Evolutionary conservation across 441 rosid genomes (phyloP).

Genomic region (Syzygium syzygioides): DNA sequence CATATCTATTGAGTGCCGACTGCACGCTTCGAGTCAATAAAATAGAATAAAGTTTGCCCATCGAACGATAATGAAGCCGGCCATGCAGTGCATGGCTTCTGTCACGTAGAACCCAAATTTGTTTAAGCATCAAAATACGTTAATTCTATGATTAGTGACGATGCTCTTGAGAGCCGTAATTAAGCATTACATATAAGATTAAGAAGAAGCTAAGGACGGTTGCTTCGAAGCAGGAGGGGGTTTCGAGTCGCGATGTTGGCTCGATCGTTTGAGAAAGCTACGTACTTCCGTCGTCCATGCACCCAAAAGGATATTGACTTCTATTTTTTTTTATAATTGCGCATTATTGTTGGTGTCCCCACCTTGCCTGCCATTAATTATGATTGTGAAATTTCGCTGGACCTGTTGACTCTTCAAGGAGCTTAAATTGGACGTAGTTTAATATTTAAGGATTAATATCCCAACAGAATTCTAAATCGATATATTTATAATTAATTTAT

Average conservation of each 20-base stretch:
- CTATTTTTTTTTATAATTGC: background rate
- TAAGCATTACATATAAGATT: background rate
- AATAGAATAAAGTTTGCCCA: background rate
- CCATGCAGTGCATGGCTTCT: no score
- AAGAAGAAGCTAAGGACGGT: background rate
- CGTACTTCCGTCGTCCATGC: background rate
- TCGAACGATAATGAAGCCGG: background rate
- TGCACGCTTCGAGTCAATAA: background rate
- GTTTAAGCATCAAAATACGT: no score
- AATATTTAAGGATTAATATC: no score
- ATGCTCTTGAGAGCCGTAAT: background rate
- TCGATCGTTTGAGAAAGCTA: background rate
- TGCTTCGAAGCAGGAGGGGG: background rate
- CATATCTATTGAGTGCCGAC: background rate
- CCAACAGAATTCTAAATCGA: no score
- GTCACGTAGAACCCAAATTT: background rate
- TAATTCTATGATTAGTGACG: background rate
- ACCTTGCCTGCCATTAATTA: background rate
- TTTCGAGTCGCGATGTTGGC: fast-evolving
- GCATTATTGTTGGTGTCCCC: background rate
- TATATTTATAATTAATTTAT: no score
- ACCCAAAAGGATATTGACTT: background rate
- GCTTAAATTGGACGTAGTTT: no score
- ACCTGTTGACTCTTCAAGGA: no score
- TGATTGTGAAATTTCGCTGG: no score